Evolutionary conservation across 1,139 yeast genomes (phyloP), one percentile per base, ranked within the genome.

Genomic region (Geotrichum bryndzae): DNA sequence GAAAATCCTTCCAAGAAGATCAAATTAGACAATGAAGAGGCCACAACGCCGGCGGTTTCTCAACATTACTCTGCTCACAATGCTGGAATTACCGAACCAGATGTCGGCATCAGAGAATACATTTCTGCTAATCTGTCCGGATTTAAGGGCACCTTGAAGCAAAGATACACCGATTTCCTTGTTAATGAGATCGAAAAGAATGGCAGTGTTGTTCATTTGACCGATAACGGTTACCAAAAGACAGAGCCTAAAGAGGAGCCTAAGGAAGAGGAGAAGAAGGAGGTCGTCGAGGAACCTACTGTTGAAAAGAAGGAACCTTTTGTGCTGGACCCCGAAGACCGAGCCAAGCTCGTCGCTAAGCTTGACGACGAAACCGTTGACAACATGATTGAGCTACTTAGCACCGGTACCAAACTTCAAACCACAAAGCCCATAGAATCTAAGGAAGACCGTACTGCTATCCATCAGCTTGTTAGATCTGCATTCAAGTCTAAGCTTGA

Each of bases 81-180:
- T 45, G 58, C 61, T 5, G 79, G 80, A 2, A 76, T 82, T 51
- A 79, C 77, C 60, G 97, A 90, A 73, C 60, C 68, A 6, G 95
- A 89, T 73, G 99, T 92, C 10, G 98, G 98, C 6, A 92, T 94
- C 66, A 84, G 90, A 0, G 83, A 84, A 62, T 91, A 79, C 69
- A 76, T 90, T 51, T 84, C 85, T 57, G 71, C 79, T 4, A 79
- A 76, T 15, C 73, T 79, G 10, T 76, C 81, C 2, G 96, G 97
- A 1, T 90, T 94, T 67, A 74, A 74, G 31, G 99, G 98, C 1
- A 81, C 82, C 15, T 80, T 94, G 68, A 94, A 94, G 73, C 96
- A 89, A 70, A 80, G 97, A 66, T 91, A 91, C 75, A 86, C 96
- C n/a, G 99, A 94, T 73, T 95, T 95, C 72, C 81, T 90, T 72